These are phyloP conservation scores for Verticillium albo-atrum DNA, from an alignment of 2,329 filamentous ascomycete genomes.

Conservation along the genomic window DNA sequence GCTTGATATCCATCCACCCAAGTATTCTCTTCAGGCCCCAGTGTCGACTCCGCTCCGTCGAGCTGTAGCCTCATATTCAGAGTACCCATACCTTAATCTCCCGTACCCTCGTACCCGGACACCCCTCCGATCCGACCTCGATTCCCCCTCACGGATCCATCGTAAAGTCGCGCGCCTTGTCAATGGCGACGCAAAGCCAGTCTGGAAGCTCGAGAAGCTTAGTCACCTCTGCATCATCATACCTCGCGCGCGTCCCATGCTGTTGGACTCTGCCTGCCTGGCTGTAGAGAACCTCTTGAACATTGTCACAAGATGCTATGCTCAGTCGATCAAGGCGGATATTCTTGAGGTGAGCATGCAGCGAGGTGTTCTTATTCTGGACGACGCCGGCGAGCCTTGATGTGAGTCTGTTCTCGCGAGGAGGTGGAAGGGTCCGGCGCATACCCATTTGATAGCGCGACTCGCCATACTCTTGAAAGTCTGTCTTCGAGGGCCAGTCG, in stretches of 20 bases:
- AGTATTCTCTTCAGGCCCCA: too few species aligned
- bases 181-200: background rate
- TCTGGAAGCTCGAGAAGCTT: background rate
- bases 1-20: too few species aligned
- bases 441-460: background rate
- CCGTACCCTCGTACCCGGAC: too few species aligned
- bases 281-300: background rate
- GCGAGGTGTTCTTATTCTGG: background rate
- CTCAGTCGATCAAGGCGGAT: background rate
- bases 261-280: background rate
- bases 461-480: slow-evolving; percentile 29
- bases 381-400: background rate
- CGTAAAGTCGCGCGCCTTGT: too few species aligned
- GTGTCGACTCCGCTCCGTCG: too few species aligned
- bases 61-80: too few species aligned
- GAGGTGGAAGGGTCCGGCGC: background rate
- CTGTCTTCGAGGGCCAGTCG: slow-evolving; percentile 29
- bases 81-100: too few species aligned
- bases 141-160: too few species aligned
- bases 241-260: background rate
- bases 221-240: background rate
- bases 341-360: background rate
- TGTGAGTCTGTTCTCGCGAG: background rate
- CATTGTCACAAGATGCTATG: background rate
- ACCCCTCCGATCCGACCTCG: too few species aligned